These are phyloP conservation scores for Xerocomus potaroensis DNA, from an alignment of 768 basidiomycete species.

Conservation along the genomic window DNA sequence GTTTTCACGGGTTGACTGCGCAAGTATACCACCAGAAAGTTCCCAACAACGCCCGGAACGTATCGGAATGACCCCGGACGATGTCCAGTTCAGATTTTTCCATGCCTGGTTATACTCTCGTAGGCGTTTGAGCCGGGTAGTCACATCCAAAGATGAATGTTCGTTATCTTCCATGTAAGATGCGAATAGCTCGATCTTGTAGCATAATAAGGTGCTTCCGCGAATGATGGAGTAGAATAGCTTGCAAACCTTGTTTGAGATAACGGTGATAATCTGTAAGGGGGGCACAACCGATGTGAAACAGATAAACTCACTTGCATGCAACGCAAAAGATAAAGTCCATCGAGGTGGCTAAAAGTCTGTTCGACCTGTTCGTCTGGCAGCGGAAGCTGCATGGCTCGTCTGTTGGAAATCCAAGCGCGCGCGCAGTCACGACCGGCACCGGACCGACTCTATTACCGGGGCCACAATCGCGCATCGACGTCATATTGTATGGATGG, in stretches of 20 bases:
- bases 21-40: slow-evolving; percentile 33
- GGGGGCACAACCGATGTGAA: background rate
- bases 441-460: too few relatives aligned
- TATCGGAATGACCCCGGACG: slow-evolving; percentile 11
- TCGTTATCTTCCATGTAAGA: slow-evolving; percentile 26
- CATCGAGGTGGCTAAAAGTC: slow-evolving; percentile 27
- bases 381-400: slow-evolving; percentile 10
- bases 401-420: too few relatives aligned
- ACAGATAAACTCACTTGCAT: slow-evolving; percentile 20
- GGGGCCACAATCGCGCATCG: too few relatives aligned
- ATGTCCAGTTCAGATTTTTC: slow-evolving; percentile 23
- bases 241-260: slow-evolving; percentile 26
- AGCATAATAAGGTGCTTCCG: slow-evolving; percentile 22
- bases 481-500: too few relatives aligned
- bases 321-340: slow-evolving; percentile 24
- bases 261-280: background rate
- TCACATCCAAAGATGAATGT: slow-evolving; percentile 14
- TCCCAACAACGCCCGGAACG: slow-evolving; percentile 29
- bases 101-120: slow-evolving; percentile 27
- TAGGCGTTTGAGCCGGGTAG: slow-evolving; percentile 24
- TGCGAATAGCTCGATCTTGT: slow-evolving; percentile 29
- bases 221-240: slow-evolving; percentile 26
- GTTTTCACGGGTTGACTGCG: slow-evolving; percentile 16
- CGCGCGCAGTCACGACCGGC: too few relatives aligned
- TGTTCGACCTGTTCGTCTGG: slow-evolving; percentile 30